Evolutionary conservation across 2,329 filamentous ascomycete species (phyloP), one percentile per base, ranked within the genome.

Genomic region (Orbilia blumenaviensis): DNA sequence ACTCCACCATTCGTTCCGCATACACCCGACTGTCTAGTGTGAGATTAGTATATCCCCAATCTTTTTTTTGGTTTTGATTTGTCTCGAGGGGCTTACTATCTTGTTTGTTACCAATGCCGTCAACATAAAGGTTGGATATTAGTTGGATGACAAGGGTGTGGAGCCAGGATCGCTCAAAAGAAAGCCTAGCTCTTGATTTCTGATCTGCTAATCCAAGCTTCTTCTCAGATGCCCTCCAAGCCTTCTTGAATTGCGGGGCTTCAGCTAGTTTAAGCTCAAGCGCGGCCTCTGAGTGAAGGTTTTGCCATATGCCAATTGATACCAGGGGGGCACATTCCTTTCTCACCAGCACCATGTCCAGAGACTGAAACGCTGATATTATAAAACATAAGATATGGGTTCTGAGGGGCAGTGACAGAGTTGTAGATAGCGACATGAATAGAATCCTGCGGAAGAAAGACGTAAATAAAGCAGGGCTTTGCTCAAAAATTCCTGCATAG

Each of bases 321-420:
- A 99, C 94, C 61, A 99, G 85, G 1, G 96, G 93, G 5, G 94
- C 95, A 83, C 95, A 98, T 85, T 99, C 95, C 83, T 97, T 98
- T 78, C 95, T 90, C 58, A 99, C 92, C 67, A 96, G 88, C 38
- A 88, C 88, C 81, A 90, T 94, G 82, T 99, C 96, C 32, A 99
- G 86, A 52, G 93, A 97, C 83, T 98, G 94, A 82, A 97, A 99
- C 36, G 94, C 92, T 79, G 90, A 89, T 60, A 96, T 96, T 77
- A 98, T 87, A 83, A 98, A 98, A 23, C 89, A 91, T 21, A 99
- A 85, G n/a, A 98, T 88, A 62, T 96, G 90, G 7, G 91, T 92
- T 76, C 92, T 89, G 66, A 97, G 87, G 27, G 86, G 84, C 38
- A 87, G 84, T 21, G 90, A 86, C 18, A 93, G 83, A 1, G 90